A percentile compares a stretch with the other conserved stretches of the same genome.
phyloP scores from a whole-genome alignment of 805 yeast species.

The Ogataea allantospora region DNA sequence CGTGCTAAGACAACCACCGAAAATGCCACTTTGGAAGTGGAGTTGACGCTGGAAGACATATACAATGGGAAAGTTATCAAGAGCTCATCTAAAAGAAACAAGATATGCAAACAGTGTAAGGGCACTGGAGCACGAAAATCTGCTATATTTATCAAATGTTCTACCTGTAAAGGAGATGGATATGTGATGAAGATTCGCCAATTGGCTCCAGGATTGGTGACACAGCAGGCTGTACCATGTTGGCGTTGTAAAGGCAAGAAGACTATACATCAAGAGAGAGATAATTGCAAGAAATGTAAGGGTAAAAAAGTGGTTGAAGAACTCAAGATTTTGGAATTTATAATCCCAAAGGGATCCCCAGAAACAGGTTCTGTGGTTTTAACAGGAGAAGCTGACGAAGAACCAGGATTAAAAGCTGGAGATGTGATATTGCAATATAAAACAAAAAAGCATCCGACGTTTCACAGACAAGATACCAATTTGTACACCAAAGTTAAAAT shows the following conservation, averaged over 20 bases:
- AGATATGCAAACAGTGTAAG: conserved; percentile 67
- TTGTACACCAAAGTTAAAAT: conserved; percentile 58
- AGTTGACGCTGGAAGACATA: conserved; percentile 67
- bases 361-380: conserved; percentile 60
- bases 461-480: conserved; percentile 55
- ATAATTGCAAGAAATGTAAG: conserved; percentile 72
- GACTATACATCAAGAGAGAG: conserved; percentile 54
- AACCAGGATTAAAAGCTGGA: conserved; percentile 70
- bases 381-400: conserved; percentile 74
- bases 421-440: conserved; percentile 66
- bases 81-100: conserved; percentile 66
- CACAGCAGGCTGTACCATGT: conserved; percentile 62
- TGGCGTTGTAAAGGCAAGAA: conserved; percentile 73
- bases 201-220: conserved; percentile 73
- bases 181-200: conserved; percentile 54
- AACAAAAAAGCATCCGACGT: conserved; percentile 45
- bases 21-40: conserved; percentile 66
- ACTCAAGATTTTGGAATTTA: conserved; percentile 71
- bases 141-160: conserved; percentile 57
- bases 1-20: conserved; percentile 42
- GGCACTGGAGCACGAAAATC: conserved; percentile 73
- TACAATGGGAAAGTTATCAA: conserved; percentile 80
- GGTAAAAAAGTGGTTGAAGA: conserved; percentile 65
- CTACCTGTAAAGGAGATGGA: conserved; percentile 73
- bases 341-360: conserved; percentile 68